Evolutionary conservation across 192 early-diverging fungal genomes (phyloP).

Genomic region (Umbelopsis isabellina): DNA sequence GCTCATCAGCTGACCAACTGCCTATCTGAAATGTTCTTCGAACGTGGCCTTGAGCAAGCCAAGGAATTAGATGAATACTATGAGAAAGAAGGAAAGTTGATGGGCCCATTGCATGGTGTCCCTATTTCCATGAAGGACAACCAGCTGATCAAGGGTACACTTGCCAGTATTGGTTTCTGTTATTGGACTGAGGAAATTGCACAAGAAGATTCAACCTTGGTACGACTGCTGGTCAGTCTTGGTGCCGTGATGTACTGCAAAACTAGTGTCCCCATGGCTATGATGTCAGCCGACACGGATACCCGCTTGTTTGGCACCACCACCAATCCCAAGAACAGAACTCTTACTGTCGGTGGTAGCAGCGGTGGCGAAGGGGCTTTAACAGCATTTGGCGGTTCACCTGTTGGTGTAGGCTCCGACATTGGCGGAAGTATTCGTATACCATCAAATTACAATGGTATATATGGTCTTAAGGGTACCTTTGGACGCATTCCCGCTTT

Average conservation of each 20-base stretch:
- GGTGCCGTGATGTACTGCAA: conserved; percentile 12
- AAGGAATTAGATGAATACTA: conserved; percentile 1
- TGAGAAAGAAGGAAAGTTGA: conserved; percentile 1
- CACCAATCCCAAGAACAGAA: background rate
- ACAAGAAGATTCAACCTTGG: background rate
- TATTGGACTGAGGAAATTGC: background rate
- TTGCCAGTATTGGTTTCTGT: background rate
- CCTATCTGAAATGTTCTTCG: conserved; percentile 8
- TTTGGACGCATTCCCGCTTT: background rate
- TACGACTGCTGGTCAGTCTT: background rate
- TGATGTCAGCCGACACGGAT: conserved; percentile 8
- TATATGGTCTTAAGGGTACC: background rate
- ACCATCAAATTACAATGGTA: background rate
- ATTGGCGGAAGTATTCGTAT: conserved; percentile 19
- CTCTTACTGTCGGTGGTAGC: conserved; percentile 7
- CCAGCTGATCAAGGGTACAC: background rate
- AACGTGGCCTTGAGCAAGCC: background rate
- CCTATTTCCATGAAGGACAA: conserved; percentile 16
- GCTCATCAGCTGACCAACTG: conserved; percentile 11
- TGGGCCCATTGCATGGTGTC: conserved; percentile 3
- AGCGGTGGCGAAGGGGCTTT: conserved; percentile 18
- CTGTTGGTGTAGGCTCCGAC: conserved; percentile 16
- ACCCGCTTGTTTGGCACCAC: background rate
- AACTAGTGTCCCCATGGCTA: background rate
- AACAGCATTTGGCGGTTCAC: conserved; percentile 1